A percentile compares a stretch with the other conserved stretches of the same genome.
phyloP scores from a whole-genome alignment of 805 yeast species.

The Myxozyma mucilagina region DNA sequence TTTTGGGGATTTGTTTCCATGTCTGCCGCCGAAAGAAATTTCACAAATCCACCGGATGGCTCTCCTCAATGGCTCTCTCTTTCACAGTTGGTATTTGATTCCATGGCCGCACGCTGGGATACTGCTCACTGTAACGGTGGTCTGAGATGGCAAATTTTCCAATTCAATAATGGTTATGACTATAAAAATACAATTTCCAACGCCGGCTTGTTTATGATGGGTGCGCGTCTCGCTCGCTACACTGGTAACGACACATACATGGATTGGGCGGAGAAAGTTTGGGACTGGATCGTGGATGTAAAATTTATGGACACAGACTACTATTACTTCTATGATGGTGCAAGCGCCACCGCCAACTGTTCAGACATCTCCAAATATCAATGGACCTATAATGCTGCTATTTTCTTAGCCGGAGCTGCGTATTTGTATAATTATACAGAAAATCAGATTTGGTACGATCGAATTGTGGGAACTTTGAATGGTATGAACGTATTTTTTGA shows the following conservation, averaged over 20 bases:
- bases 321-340: constrained; percentile 52
- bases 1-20: constrained; percentile 95
- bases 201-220: constrained; percentile 76
- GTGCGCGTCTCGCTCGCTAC: constrained; percentile 81
- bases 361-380: constrained; percentile 56
- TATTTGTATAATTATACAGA: constrained; percentile 72
- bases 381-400: constrained; percentile 89
- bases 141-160: constrained; percentile 91
- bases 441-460: constrained; percentile 62
- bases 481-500: constrained; percentile 55
- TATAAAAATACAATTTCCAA: constrained; percentile 87
- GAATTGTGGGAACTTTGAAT: constrained; percentile 56
- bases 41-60: constrained; percentile 63
- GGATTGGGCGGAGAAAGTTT: constrained; percentile 69
- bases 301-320: constrained; percentile 44
- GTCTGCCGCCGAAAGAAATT: constrained; percentile 88
- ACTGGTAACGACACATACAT: constrained; percentile 70
- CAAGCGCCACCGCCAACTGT: constrained; percentile 57
- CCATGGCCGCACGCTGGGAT: constrained; percentile 93
- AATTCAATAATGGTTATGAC: constrained; percentile 92
- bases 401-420: constrained; percentile 77
- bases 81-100: constrained; percentile 87
- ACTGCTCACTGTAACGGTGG: constrained; percentile 75
- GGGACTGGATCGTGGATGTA: constrained; percentile 65
- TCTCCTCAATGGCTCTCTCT: constrained; percentile 77